Conservation (phyloP, 257 asterid genomes). For the Ehretia macrophylla region DNA sequence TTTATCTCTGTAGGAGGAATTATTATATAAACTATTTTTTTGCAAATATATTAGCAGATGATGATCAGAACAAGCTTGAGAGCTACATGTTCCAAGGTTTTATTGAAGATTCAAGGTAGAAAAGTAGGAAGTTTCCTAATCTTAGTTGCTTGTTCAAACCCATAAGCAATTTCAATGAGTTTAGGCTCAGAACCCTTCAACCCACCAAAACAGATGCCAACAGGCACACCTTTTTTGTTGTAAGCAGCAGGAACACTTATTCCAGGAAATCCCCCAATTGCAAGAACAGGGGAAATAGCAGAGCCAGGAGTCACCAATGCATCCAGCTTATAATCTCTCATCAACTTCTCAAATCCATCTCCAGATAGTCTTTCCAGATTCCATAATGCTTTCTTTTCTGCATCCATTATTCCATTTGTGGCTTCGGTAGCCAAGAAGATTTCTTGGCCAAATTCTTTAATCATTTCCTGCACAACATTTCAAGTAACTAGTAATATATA, state of each 20-base stretch:
- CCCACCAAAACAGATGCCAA: constrained; percentile 51
- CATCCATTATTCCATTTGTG: constrained; percentile 30
- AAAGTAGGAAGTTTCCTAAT: constrained; percentile 41
- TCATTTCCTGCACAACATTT: constrained; percentile 27
- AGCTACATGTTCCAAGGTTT: too few species aligned
- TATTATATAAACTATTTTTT: too few species aligned
- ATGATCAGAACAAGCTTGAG: too few species aligned
- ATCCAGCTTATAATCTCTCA: constrained; percentile 31
- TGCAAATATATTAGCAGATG: too few species aligned
- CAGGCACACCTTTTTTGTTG: constrained; percentile 27
- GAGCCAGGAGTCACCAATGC: constrained; percentile 24
- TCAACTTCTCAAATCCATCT: constrained; percentile 31
- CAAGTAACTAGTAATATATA: constrained; percentile 12
- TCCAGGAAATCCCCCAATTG: constrained; percentile 50
- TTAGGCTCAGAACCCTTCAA: constrained; percentile 46
- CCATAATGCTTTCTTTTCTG: constrained; percentile 25
- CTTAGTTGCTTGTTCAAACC: constrained; percentile 52
- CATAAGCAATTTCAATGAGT: constrained; percentile 49
- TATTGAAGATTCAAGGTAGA: too few species aligned
- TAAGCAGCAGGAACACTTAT: constrained; percentile 48
- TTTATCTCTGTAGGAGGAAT: too few species aligned
- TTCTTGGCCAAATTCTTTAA: constrained; percentile 32
- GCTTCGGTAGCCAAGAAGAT: constrained; percentile 33
- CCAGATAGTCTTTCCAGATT: constrained; percentile 14
- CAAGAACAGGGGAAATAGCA: constrained; percentile 18